Evolutionary conservation across 257 asterid genomes (phyloP), one percentile per base, ranked within the genome.

Genomic region (Salvia splendens): DNA sequence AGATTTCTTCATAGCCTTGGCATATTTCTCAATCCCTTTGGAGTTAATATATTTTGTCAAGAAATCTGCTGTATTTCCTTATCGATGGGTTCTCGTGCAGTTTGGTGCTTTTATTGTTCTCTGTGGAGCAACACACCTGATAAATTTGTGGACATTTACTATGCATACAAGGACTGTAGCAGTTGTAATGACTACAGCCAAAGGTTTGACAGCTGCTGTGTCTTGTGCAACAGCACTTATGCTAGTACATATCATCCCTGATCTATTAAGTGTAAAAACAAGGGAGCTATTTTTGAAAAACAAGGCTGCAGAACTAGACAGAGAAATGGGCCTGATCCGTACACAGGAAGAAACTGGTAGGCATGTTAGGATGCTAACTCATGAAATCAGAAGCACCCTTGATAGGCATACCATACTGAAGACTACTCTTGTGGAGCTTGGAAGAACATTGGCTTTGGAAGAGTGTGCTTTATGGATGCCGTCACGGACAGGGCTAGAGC

Each of bases 391-490:
- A 24, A 24, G 30, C 30, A 24, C 30, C 30, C 30, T 24, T 24
- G 30, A 24, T 24, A 24, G 30, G 30, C 30, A 24, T 24, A 24
- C 30, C 30, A 24, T 24, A 24, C 30, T 24, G 30, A 24, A 24
- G 30, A 24, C 30, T 24, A 24, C 30, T 24, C 30, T 24, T 24
- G 30, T 24, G 30, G 30, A 24, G 30, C 30, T 24, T 0, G 30
- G 99, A 64, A 84, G 96, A 77, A 91, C 96, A 2, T 71, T 94
- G 75, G 92, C 77, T 4, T 71, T 94, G 82, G 99, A 91, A 83
- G 97, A 94, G 74, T 94, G 99, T 52, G 96, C 99, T 9, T 76
- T 94, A 53, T 94, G 99, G 99, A 94, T 94, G 99, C 99, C 99
- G 8, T 88, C 99, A 0, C 86, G 91, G 50, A 81, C 95, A 5